Evolutionary conservation across 2,329 filamentous ascomycete species (phyloP).

Genomic region (Thielaviopsis ethacetica): DNA sequence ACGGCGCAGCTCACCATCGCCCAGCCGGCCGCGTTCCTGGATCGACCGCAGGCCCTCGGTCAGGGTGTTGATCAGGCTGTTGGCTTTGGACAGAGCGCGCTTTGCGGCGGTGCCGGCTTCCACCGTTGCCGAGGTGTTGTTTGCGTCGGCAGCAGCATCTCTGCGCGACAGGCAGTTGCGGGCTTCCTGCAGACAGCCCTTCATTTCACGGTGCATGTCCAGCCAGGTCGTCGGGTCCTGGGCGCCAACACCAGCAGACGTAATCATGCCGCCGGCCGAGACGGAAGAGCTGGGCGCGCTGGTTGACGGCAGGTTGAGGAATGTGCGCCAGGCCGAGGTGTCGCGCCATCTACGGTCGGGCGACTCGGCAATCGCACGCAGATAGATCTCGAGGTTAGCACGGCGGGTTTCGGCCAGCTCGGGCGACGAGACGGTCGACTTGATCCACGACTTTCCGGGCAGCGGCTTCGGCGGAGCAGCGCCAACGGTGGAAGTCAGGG

Average conservation of each 20-base stretch:
- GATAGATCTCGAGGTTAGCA: slow-evolving; percentile 50
- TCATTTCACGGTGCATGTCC: slow-evolving; percentile 59
- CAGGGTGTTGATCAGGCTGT: slow-evolving; percentile 44
- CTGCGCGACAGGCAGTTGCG: slow-evolving; percentile 48
- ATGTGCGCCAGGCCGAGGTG: slow-evolving; percentile 54
- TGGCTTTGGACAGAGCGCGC: slow-evolving; percentile 52
- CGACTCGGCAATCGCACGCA: slow-evolving; percentile 53
- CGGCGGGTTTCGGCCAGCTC: slow-evolving; percentile 58
- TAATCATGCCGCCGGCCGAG: slow-evolving; percentile 28
- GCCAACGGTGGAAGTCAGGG: slow-evolving; percentile 43
- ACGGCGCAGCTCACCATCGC: slow-evolving; percentile 58
- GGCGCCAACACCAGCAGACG: slow-evolving; percentile 24
- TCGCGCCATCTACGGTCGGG: slow-evolving; percentile 66
- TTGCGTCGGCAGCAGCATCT: slow-evolving; percentile 33
- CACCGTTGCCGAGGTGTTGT: slow-evolving; percentile 27
- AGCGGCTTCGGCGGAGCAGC: slow-evolving; percentile 48
- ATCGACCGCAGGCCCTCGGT: slow-evolving; percentile 47
- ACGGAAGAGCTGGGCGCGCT: slow-evolving; percentile 32
- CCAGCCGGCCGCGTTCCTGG: slow-evolving; percentile 38
- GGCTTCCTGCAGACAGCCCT: slow-evolving; percentile 51
- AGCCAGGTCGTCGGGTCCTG: slow-evolving; percentile 56
- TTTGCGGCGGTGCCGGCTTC: slow-evolving; percentile 62
- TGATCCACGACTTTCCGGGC: slow-evolving; percentile 62
- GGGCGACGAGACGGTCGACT: slow-evolving; percentile 51
- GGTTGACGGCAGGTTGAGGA: slow-evolving; percentile 49